phyloP scores from a whole-genome alignment of 495 filamentous ascomycete species.

The Penicillium goetzii region DNA sequence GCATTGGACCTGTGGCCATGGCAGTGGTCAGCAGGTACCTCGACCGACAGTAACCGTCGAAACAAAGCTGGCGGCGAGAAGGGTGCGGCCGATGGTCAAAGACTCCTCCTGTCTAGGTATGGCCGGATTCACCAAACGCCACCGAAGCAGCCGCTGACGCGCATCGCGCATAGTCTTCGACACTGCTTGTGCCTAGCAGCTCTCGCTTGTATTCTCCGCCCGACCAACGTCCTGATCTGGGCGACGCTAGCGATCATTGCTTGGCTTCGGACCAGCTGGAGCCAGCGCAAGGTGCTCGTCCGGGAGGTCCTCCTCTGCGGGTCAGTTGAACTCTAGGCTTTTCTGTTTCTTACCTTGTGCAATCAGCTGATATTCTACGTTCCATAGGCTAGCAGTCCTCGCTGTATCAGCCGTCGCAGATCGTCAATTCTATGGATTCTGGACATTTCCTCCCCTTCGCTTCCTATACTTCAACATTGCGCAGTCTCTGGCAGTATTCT shows the following conservation, averaged over 20 bases:
- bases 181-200: constrained; percentile 75
- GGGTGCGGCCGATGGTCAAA: constrained; percentile 15
- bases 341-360: not conserved
- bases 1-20: constrained; percentile 90
- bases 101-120: constrained; percentile 16
- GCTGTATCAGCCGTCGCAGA: constrained; percentile 69
- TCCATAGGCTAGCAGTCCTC: constrained; percentile 56
- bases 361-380: constrained; percentile 17
- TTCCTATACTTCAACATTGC: constrained; percentile 93
- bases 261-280: constrained; percentile 44
- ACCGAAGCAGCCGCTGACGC: constrained; percentile 22
- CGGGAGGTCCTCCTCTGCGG: constrained; percentile 71
- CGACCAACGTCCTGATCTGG: constrained; percentile 92
- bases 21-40: constrained; percentile 54
- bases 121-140: constrained; percentile 2
- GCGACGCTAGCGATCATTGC: constrained; percentile 55
- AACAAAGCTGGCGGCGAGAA: constrained; percentile 14
- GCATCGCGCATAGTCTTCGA: constrained; percentile 51
- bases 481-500: constrained; percentile 85
- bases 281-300: constrained; percentile 55
- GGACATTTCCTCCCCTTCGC: constrained; percentile 87
- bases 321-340: constrained; percentile 41
- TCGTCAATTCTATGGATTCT: constrained; percentile 78
- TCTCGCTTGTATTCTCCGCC: constrained; percentile 82
- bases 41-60: constrained; percentile 6